Base-by-base conservation (phyloP, 768 basidiomycete genomes). In the Suillus fuscotomentosus region DNA sequence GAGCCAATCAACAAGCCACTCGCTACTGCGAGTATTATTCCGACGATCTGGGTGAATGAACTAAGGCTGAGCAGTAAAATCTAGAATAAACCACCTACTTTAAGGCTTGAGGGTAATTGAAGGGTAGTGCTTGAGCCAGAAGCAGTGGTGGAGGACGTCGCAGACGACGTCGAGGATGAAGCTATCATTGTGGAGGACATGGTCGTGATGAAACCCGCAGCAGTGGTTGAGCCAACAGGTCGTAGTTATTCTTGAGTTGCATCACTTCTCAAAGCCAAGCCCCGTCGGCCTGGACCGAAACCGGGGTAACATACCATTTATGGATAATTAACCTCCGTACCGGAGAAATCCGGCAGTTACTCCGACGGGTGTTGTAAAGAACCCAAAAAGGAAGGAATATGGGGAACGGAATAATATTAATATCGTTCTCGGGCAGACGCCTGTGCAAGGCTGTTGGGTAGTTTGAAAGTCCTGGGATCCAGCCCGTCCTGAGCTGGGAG, bases 1-100 rank as follows among this genome's bases (percentile, higher is more conserved):
- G 86, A 85, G 5, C 97, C 97, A 66, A 99, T 99, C 66, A 99
- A 86, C 36, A 95, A 48, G 9, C 97, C 97, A 71, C 91, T 94
- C 43, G 74, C 70, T 60, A 95, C 74, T 57, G 93, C 91, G 65
- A 94, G 84, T 55, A 92, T 75, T 69, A 94, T 86, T 13, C 92
- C 92, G 68, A 92, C 87, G 72, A 92, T 69, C 89, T 91, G 72
- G 42, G n/a, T 22, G 43, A 24, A 27, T 50, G 7, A 57, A 57
- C 4, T 41, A 9, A 48, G 42, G 24, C 11, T 1, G 31, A 17
- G 20, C 24, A 65, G 54, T 9, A 63, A 31, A 5, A 55, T 10
- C 42, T 39, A 22, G 48, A 53, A 47, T 34, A 47, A 24, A 43
- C 31, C 43, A 65, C 69, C 38, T 20, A 86, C 86, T 78, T 87